These are phyloP conservation scores for Galeopsis tetrahit DNA, from an alignment of 257 asterid genomes.

Conservation along the genomic window DNA sequence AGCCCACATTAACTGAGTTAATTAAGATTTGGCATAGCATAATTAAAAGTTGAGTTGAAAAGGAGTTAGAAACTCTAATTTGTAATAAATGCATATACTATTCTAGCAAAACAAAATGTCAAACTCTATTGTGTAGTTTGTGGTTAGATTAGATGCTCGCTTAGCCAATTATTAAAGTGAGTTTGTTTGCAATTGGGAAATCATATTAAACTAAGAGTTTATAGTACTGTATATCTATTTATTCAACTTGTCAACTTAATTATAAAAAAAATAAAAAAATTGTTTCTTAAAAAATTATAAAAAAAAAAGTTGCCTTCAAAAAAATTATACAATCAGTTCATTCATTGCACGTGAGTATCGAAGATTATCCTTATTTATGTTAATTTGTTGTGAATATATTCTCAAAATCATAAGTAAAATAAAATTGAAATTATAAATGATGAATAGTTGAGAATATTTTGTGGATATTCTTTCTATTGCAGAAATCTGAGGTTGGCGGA, in stretches of 20 bases:
- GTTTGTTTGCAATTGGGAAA: neutral
- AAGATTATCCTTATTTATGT: neutral
- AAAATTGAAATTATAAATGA: neutral
- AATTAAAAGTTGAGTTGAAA: neutral
- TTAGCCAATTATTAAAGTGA: neutral
- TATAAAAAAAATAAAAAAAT: too few species aligned
- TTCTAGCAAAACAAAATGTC: neutral
- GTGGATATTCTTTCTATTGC: neutral
- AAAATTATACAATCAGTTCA: too few species aligned
- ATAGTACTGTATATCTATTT: too few species aligned
- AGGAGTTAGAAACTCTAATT: neutral
- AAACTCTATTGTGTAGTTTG: neutral
- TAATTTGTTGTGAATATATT: too few species aligned
- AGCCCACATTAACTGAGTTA: neutral
- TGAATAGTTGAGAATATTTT: neutral
- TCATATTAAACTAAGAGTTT: neutral
- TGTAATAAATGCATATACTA: conserved; percentile 18
- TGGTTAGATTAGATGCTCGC: neutral
- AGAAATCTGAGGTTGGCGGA: neutral
- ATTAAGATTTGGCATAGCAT: neutral
- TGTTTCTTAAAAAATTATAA: too few species aligned
- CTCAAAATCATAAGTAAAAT: neutral
- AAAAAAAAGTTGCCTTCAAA: too few species aligned
- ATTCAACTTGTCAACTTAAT: too few species aligned
- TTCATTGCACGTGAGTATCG: neutral